These are phyloP conservation scores for Sphagnurus paluster DNA, from an alignment of 1,284 basidiomycete species.

Conservation along the genomic window DNA sequence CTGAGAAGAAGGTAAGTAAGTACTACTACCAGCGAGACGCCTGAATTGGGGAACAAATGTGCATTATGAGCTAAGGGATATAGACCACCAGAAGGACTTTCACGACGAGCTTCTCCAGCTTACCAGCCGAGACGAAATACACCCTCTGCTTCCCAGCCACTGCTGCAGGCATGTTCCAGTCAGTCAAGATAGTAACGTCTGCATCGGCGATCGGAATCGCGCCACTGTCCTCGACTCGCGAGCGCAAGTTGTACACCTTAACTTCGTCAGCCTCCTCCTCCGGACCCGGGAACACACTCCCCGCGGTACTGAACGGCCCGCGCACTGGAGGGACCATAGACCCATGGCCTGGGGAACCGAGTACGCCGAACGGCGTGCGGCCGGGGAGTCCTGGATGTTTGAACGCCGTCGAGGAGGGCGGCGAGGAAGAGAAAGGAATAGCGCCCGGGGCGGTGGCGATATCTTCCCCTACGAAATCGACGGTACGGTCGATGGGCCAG, in stretches of 20 bases:
- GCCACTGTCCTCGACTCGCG: constrained; percentile 64
- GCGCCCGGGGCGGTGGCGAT: constrained; percentile 31
- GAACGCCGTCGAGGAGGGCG: too few species aligned
- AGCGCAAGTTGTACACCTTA: constrained; percentile 51
- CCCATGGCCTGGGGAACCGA: constrained; percentile 3
- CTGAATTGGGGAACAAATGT: too few species aligned
- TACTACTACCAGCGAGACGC: too few species aligned
- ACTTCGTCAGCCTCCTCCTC: constrained; percentile 41
- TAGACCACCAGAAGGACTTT: constrained; percentile 70
- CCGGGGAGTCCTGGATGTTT: too few species aligned
- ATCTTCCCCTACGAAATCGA: constrained; percentile 58
- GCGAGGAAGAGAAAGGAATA: constrained; percentile 2
- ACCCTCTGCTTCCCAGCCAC: constrained; percentile 65
- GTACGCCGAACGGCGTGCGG: constrained; percentile 23
- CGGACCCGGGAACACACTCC: constrained; percentile 27
- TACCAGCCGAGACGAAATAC: constrained; percentile 62
- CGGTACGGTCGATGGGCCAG: constrained; percentile 71
- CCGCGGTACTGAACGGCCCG: constrained; percentile 40
- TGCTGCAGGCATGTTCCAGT: constrained; percentile 45
- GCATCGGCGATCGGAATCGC: constrained; percentile 62
- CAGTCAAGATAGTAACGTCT: constrained; percentile 61
- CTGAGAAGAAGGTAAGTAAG: too few species aligned
- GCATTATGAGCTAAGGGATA: constrained; percentile 45
- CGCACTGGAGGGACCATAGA: constrained; percentile 34
- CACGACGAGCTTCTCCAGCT: constrained; percentile 70